Base-by-base conservation (phyloP, 1,284 basidiomycete genomes). In the Austroboletus sp. region DNA sequence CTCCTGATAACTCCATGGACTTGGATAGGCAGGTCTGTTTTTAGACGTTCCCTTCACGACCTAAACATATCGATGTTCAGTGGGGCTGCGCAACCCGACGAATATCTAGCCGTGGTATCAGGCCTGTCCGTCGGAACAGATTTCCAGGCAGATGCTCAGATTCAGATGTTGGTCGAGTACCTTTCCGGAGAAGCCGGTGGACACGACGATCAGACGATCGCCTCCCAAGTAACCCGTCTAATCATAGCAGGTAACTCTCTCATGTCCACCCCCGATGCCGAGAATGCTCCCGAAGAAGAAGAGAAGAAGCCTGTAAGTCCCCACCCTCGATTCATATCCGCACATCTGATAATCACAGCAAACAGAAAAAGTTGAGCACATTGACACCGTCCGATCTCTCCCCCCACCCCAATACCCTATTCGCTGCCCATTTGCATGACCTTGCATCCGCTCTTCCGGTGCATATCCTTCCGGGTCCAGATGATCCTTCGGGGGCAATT, bases 191-290 rank as follows among this genome's bases (percentile, higher is more conserved):
- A 97, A 67, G 74, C 73, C 10, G 89, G 88, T n/a, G 79, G 76
- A 1, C 56, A 69, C 1, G 70, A 77, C 52, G 86, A 90, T 46
- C 80, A 82, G 56, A 57, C 71, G 4, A 69, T 75, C n/a, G 79
- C 84, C 0, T 71, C 82, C 1, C 78, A 78, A 48, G 84, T 97
- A 59, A 83, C 88, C 8, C 76, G 91, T 7, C 68, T 97, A 4
- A 77, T 98, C 29, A 75, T 97, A 33, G 88, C 85, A 1, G 93
- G 93, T 3, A 89, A 97, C 65, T 91, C 90, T 2, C 66, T 96
- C 7, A 75, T 79, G 1, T 68, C 77, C 2, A 68, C 78, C 2
- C 57, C 63, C 39, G 66, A 71, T 42, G 47, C 32, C 4, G 59
- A 63, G 11, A 59, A 56, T 31, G 47, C 41, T 11, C 11, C 61